Conservation (phyloP, 2,329 filamentous ascomycete species). For the Fusarium gaditjirri region DNA sequence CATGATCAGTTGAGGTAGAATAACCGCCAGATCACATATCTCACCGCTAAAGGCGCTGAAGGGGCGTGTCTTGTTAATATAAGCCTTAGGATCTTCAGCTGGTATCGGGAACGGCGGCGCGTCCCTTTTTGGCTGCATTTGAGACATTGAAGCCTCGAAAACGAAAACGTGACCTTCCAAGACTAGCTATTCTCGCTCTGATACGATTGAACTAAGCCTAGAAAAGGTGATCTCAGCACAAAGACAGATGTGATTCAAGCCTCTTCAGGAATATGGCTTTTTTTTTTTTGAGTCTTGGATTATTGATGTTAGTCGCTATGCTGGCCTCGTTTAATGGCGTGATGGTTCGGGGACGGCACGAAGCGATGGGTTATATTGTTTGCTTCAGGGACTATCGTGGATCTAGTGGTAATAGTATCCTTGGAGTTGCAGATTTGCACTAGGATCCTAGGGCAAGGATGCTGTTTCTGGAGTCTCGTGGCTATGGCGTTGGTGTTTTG, state of each 20-base stretch:
- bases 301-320: neutral
- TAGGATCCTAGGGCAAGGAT: slow-evolving; percentile 6
- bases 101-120: slow-evolving; percentile 11
- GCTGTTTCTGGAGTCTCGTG: neutral
- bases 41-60: neutral
- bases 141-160: slow-evolving; percentile 23
- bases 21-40: neutral
- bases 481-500: neutral
- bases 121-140: slow-evolving; percentile 19
- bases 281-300: neutral
- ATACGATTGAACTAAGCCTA: neutral
- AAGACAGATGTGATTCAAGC: slow-evolving; percentile 10
- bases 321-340: neutral
- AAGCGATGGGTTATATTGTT: neutral
- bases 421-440: slow-evolving; percentile 29
- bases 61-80: neutral
- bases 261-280: slow-evolving; percentile 18
- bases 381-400: slow-evolving; percentile 28
- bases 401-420: slow-evolving; percentile 19
- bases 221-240: neutral
- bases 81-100: slow-evolving; percentile 23
- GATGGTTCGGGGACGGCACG: slow-evolving; percentile 1
- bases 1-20: neutral
- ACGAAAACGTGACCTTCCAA: slow-evolving; percentile 2
- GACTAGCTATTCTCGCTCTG: slow-evolving; percentile 1